Percentiles rank a stretch among this genome's conserved stretches.
phyloP scores from a whole-genome alignment of 2,329 filamentous ascomycete genomes.

The Blastomyces silverae region DNA sequence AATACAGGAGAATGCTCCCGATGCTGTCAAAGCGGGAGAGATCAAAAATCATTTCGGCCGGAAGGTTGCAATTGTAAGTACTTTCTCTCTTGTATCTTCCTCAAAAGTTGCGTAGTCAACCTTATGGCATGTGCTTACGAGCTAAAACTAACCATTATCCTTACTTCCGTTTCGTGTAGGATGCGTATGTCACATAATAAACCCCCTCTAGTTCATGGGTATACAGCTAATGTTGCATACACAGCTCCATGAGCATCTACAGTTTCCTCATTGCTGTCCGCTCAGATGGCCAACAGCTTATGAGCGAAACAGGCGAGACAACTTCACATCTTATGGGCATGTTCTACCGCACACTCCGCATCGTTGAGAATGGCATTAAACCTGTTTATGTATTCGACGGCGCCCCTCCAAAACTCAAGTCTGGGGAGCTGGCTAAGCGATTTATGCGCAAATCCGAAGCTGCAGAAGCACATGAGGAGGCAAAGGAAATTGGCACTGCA shows the following conservation, averaged over 20 bases:
- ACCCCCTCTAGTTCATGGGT: constrained; percentile 7
- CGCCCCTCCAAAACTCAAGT: constrained; percentile 93
- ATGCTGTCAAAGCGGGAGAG: constrained; percentile 89
- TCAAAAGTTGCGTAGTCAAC: neutral
- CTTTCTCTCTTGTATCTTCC: neutral
- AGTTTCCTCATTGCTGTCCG: constrained; percentile 97
- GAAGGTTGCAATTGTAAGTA: constrained; percentile 89
- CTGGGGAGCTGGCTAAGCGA: constrained; percentile 90
- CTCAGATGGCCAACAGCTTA: constrained; percentile 93
- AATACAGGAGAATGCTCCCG: constrained; percentile 88
- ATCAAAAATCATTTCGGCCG: constrained; percentile 99
- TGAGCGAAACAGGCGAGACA: constrained; percentile 88
- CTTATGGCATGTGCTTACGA: constrained; percentile 7
- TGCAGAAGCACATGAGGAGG: constrained; percentile 81
- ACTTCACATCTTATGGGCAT: constrained; percentile 98
- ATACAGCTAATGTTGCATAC: neutral
- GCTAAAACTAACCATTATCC: neutral
- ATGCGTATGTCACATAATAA: constrained; percentile 44
- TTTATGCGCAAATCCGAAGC: constrained; percentile 94
- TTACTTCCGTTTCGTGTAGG: constrained; percentile 37
- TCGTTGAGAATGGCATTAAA: constrained; percentile 98
- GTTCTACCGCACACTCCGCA: constrained; percentile 97
- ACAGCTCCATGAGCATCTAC: constrained; percentile 88
- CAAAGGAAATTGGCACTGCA: constrained; percentile 92
- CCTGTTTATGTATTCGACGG: constrained; percentile 97